Base-by-base conservation (phyloP, 1,284 basidiomycete species). In the Trichosporon coremiiforme region DNA sequence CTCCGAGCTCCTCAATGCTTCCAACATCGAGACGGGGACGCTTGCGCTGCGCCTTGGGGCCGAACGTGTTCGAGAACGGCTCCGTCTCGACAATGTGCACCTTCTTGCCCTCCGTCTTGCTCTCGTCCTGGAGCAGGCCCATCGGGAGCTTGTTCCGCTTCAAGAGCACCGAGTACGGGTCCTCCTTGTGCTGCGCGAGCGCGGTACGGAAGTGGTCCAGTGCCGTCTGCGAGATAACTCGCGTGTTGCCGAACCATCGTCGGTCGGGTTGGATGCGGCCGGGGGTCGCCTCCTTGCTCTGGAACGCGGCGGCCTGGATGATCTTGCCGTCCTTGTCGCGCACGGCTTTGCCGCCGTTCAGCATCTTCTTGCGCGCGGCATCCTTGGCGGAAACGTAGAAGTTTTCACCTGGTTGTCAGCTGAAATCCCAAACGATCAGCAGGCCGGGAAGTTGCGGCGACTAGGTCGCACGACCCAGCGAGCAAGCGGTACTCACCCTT, bases 241-340 rank as follows among this genome's bases (percentile, higher is more conserved):
- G 88, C 12, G 97, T 99, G 85, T 99, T 99, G 64, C 94, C 95
- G 78, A 98, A 98, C 95, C 95, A 97, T 76, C 94, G 85, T 71
- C 93, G 86, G 86, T 98, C 95, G 73, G 95, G 92, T 84, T 95
- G 92, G 36, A 97, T 92, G 70, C 94, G 86, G 20, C 95, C 95
- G 0, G 92, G 91, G 69, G 89, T 89, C 4, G 91, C 90, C 83
- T 96, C 94, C 74, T 90, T 90, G 81, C 92, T 94, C 85, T 97
- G 95, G 82, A 94, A 98, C 2, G 91, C 92, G 71, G 95, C 95
- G 65, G 93, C 93, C 84, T 95, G 87, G 75, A 92, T 88, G 78
- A 98, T 90, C 83, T 93, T 95, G 69, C 95, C 95, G 75, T 94
- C 91, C 77, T 88, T 88, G 85, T 96, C 92, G 64, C 93, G 87